Conservation (phyloP, 2,329 filamentous ascomycete genomes). For the Huntiella abstrusa region DNA sequence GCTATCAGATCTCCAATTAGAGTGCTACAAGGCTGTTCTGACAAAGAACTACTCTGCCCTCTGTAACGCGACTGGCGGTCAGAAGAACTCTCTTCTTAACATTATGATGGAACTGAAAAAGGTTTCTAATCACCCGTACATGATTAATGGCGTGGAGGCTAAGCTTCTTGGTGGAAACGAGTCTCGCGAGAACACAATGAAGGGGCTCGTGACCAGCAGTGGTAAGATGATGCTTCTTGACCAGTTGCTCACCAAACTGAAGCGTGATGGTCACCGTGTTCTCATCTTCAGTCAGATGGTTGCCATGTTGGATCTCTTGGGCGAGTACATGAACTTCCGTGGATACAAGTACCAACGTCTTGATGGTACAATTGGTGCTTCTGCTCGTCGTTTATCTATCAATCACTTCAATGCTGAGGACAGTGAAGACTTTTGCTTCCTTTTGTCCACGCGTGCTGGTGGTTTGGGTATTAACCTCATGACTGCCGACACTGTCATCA, state of each 20-base stretch:
- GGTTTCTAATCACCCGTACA: slow-evolving; percentile 94
- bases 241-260: slow-evolving; percentile 82
- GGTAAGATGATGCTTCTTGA: slow-evolving; percentile 99
- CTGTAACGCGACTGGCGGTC: slow-evolving; percentile 73
- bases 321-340: slow-evolving; percentile 79
- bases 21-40: slow-evolving; percentile 98
- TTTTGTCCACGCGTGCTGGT: slow-evolving; percentile 86
- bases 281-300: slow-evolving; percentile 99
- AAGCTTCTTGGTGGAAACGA: slow-evolving; percentile 64
- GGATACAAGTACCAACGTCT: slow-evolving; percentile 92
- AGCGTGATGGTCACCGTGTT: slow-evolving; percentile 83
- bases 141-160: slow-evolving; percentile 89
- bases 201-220: slow-evolving; percentile 86
- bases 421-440: slow-evolving; percentile 89
- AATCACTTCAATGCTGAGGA: slow-evolving; percentile 97
- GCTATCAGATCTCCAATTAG: slow-evolving; percentile 83
- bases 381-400: slow-evolving; percentile 77
- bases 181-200: slow-evolving; percentile 75
- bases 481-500: slow-evolving; percentile 93
- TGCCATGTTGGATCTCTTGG: slow-evolving; percentile 89
- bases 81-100: slow-evolving; percentile 88
- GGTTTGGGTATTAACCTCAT: slow-evolving; percentile 98
- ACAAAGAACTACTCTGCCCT: slow-evolving; percentile 91
- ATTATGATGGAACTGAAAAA: slow-evolving; percentile 99
- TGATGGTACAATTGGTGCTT: slow-evolving; percentile 84